Evolutionary conservation across 192 early-diverging fungal species (phyloP).

Genomic region (Mortierella alpina): DNA sequence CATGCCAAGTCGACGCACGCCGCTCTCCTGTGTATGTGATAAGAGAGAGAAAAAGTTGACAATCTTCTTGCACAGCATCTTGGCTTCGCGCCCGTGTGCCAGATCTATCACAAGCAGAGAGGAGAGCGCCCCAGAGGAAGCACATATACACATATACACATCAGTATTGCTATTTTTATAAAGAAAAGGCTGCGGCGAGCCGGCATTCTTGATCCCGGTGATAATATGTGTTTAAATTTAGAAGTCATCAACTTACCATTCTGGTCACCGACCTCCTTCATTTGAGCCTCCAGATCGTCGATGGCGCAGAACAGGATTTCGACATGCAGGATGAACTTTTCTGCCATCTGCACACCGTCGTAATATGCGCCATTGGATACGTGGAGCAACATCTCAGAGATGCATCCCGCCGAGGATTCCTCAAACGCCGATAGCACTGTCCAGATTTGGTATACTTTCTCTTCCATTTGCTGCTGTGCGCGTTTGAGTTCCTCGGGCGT

Average conservation of each 20-base stretch:
- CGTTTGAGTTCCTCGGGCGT: conserved; percentile 60
- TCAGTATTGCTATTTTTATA: too few relatives aligned
- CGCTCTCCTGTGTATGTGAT: conserved; percentile 74
- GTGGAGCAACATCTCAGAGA: conserved; percentile 93
- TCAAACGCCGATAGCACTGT: conserved; percentile 94
- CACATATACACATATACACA: too few relatives aligned
- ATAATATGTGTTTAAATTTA: neutral
- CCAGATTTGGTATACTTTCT: conserved; percentile 91
- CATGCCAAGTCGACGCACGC: conserved; percentile 64
- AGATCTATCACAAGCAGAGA: conserved; percentile 22
- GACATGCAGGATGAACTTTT: conserved; percentile 91
- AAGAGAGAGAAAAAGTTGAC: conserved; percentile 95
- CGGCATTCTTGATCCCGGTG: neutral
- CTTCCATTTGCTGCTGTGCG: conserved; percentile 80
- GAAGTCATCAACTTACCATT: conserved; percentile 14
- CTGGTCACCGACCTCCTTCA: conserved; percentile 34
- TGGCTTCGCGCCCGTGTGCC: conserved; percentile 87
- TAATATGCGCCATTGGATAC: conserved; percentile 87
- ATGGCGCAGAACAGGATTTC: conserved; percentile 91
- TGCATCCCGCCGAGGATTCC: conserved; percentile 96
- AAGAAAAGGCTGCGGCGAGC: neutral
- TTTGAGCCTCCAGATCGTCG: conserved; percentile 82
- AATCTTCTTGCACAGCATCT: conserved; percentile 94
- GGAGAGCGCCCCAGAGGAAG: neutral
- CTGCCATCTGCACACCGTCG: conserved; percentile 85